phyloP scores from a whole-genome alignment of 768 basidiomycete genomes.

The Leccinum disarticulatum region DNA sequence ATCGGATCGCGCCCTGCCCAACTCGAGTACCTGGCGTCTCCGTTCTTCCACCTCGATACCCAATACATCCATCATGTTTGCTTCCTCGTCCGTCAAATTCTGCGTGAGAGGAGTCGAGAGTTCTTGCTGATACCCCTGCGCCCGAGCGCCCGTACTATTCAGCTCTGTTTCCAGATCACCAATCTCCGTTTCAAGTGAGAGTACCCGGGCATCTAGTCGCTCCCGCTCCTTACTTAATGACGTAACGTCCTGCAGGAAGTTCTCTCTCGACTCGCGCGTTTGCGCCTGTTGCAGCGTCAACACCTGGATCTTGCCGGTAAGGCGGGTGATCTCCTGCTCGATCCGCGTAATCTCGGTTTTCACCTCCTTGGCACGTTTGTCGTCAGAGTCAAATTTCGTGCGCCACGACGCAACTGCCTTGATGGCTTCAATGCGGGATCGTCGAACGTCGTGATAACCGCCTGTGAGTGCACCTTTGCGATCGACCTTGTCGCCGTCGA shows the following conservation, averaged over 20 bases:
- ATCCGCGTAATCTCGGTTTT: conserved; percentile 64
- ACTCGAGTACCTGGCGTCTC: conserved; percentile 66
- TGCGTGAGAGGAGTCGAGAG: conserved; percentile 72
- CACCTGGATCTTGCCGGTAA: conserved; percentile 72
- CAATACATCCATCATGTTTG: conserved; percentile 59
- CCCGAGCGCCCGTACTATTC: conserved; percentile 56
- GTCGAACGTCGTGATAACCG: conserved; percentile 90
- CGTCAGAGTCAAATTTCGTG: conserved; percentile 64
- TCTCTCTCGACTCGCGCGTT: conserved; percentile 65
- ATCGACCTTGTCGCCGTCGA: conserved; percentile 97
- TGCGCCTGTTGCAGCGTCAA: conserved; percentile 68
- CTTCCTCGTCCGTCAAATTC: conserved; percentile 73
- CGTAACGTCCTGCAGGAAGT: conserved; percentile 60
- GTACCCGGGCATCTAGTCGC: conserved; percentile 56
- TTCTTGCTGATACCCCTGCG: conserved; percentile 67
- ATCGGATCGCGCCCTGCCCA: conserved; percentile 67
- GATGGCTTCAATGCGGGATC: conserved; percentile 88
- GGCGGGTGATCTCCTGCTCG: conserved; percentile 84
- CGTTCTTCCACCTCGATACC: conserved; percentile 75
- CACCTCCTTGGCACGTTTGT: conserved; percentile 66
- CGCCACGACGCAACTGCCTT: conserved; percentile 76
- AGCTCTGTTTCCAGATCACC: conserved; percentile 76
- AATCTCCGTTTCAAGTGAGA: conserved; percentile 62
- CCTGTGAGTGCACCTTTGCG: conserved; percentile 95
- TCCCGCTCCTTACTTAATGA: conserved; percentile 69